Percentiles rank a stretch among this genome's conserved stretches.
Conservation (phyloP, 2,329 filamentous ascomycete genomes). For the Stemphylium beticola region DNA sequence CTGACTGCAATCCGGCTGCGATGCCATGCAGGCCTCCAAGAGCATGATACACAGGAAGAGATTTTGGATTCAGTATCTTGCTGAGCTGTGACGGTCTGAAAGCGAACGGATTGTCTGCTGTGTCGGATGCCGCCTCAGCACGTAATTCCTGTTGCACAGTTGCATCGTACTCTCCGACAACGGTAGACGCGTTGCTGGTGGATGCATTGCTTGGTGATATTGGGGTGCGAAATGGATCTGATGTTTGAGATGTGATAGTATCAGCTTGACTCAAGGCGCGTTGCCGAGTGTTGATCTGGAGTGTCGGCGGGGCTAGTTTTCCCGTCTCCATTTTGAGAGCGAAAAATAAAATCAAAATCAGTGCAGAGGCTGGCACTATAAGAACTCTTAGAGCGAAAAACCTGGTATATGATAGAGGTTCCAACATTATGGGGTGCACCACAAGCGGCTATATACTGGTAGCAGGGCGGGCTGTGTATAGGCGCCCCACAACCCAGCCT, state of each 20-base stretch:
- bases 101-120: conserved; percentile 57
- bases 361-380: too few species aligned
- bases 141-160: conserved; percentile 34
- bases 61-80: conserved; percentile 61
- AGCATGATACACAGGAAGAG: conserved; percentile 56
- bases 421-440: too few species aligned
- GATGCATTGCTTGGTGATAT: conserved; percentile 34
- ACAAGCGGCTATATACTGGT: too few species aligned
- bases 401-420: too few species aligned
- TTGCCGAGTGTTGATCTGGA: conserved; percentile 36
- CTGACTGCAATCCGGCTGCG: conserved; percentile 58
- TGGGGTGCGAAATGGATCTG: conserved; percentile 33
- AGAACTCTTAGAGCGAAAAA: too few species aligned
- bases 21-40: conserved; percentile 63
- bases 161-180: conserved; percentile 39
- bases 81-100: conserved; percentile 62
- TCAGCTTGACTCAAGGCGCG: conserved; percentile 33
- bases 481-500: too few species aligned
- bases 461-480: too few species aligned
- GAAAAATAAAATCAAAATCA: too few species aligned
- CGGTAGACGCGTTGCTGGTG: conserved; percentile 25
- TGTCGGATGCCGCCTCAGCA: conserved; percentile 33
- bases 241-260: conserved; percentile 32
- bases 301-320: conserved; percentile 32
- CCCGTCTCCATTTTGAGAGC: conserved; percentile 31